Conservation (phyloP, 768 basidiomycete genomes). For the Mycena rosella region DNA sequence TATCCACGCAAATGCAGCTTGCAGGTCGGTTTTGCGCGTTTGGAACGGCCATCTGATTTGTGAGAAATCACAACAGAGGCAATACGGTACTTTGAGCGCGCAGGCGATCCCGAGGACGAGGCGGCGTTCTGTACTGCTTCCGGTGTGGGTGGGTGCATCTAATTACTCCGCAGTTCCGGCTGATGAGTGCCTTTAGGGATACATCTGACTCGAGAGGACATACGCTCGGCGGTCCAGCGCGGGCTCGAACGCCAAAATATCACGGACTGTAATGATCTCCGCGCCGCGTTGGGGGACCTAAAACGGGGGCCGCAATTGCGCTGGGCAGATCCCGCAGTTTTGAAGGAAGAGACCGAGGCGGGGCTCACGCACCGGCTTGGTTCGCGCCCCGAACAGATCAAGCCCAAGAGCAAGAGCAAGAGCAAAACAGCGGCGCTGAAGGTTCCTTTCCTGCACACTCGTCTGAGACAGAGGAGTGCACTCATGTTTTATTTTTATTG, state of each 20-base stretch:
- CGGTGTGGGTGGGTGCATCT: neutral
- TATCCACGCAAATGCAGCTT: no score
- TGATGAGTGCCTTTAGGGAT: neutral
- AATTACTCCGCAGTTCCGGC: no score
- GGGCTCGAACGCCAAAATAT: neutral
- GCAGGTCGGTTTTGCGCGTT: no score
- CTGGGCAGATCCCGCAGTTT: conserved; percentile 1
- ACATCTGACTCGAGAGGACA: neutral
- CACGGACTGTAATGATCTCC: neutral
- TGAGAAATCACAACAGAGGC: neutral
- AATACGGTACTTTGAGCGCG: neutral
- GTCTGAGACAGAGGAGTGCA: no score
- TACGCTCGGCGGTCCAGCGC: neutral
- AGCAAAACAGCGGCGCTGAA: neutral
- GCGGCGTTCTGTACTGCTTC: neutral
- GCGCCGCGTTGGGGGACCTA: neutral
- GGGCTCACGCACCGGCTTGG: conserved; percentile 41
- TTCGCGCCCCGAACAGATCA: conserved; percentile 36
- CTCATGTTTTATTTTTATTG: no score
- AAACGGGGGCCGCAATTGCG: neutral
- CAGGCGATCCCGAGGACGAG: neutral
- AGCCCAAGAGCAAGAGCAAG: neutral
- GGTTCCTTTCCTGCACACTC: neutral
- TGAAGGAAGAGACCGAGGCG: conserved; percentile 61
- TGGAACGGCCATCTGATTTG: neutral